Conservation (phyloP, 75 land plant genomes). For the Picea glauca region DNA sequence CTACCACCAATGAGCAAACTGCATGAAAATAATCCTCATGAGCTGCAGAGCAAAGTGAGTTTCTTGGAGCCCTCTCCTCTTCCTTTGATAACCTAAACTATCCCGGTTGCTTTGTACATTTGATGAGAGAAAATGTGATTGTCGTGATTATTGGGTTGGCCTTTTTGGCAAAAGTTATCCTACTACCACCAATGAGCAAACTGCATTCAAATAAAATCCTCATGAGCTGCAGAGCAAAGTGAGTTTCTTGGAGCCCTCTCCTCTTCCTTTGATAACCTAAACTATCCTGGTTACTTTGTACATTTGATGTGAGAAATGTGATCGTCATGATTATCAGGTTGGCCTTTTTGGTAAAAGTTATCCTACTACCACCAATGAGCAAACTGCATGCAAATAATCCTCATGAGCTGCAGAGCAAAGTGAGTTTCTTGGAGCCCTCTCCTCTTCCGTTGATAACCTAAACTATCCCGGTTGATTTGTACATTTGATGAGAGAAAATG, state of each 20-base stretch:
- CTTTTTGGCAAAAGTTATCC: too few relatives aligned
- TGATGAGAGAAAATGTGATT: not conserved
- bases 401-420: not conserved
- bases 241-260: not conserved
- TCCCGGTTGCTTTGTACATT: not conserved
- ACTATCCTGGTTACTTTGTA: not conserved
- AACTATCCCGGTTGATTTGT: not conserved
- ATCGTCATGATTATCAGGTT: not conserved
- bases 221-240: not conserved
- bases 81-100: not conserved
- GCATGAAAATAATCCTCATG: not conserved
- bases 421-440: not conserved
- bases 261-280: not conserved
- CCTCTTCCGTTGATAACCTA: not conserved
- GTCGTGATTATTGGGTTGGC: not conserved
- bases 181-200: not conserved
- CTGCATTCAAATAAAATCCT: not conserved
- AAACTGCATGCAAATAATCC: not conserved
- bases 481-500: not conserved
- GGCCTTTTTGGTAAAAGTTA: too few relatives aligned
- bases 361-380: not conserved
- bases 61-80: not conserved
- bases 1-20: not conserved
- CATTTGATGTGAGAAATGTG: not conserved
- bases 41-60: not conserved